Evolutionary conservation across 2,329 filamentous ascomycete genomes (phyloP).

Genomic region (Cytospora piceae): DNA sequence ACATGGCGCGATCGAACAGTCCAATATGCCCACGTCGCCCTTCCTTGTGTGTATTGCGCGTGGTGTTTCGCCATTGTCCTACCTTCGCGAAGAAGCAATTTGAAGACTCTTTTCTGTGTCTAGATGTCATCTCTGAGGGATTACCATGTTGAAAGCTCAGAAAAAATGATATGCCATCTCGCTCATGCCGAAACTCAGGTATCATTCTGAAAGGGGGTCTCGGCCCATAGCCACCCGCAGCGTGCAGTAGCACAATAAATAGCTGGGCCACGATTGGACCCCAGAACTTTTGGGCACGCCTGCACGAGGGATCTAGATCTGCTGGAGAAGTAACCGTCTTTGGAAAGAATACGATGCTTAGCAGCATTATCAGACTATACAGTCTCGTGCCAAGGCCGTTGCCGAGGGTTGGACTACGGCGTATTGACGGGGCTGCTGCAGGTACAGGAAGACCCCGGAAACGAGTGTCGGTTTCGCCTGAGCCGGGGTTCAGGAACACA

Average conservation of each 20-base stretch:
- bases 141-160: constrained; percentile 8
- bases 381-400: constrained; percentile 11
- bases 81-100: constrained; percentile 6
- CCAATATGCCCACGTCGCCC: neutral
- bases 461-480: neutral
- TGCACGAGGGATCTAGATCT: neutral
- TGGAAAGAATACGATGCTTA: constrained; percentile 2
- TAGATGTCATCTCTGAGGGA: neutral
- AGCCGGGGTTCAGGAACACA: neutral
- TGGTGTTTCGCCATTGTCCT: neutral
- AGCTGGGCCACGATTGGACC: constrained; percentile 7
- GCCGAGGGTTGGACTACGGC: constrained; percentile 1
- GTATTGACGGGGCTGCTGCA: neutral
- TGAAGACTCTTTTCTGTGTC: neutral
- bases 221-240: constrained; percentile 7
- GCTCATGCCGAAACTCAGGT: constrained; percentile 18
- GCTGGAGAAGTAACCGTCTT: constrained; percentile 16
- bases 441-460: neutral
- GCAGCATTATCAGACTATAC: constrained; percentile 15
- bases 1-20: constrained; percentile 6
- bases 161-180: constrained; percentile 18
- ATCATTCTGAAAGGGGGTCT: constrained; percentile 7
- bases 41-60: neutral
- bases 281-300: neutral
- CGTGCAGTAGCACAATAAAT: neutral